phyloP scores from a whole-genome alignment of 352 stramenopile species.

The Halophytophthora batemanensis region DNA sequence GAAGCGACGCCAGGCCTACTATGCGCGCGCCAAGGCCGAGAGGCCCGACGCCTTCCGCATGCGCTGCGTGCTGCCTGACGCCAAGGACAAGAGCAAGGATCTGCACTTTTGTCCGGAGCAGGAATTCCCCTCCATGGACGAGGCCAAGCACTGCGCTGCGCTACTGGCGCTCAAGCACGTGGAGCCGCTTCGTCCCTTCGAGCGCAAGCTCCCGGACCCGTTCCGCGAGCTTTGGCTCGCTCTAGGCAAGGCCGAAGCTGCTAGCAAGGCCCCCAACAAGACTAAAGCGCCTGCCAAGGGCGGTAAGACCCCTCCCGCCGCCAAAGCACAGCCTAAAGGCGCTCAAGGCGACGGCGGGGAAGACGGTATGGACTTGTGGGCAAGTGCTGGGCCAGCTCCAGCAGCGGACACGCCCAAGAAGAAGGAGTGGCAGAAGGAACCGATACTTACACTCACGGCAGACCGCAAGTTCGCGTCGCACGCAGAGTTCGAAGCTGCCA shows the following conservation, averaged over 20 bases:
- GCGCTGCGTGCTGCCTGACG: constrained; percentile 90
- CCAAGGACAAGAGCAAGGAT: constrained; percentile 93
- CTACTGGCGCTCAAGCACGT: constrained; percentile 94
- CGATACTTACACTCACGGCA: constrained; percentile 43
- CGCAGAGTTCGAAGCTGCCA: constrained; percentile 63
- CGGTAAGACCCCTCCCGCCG: constrained; percentile 1
- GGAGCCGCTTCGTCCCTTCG: constrained; percentile 90
- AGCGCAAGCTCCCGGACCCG: constrained; percentile 96
- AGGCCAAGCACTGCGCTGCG: constrained; percentile 91
- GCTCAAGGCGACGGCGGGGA: constrained; percentile 11
- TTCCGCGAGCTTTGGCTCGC: constrained; percentile 93
- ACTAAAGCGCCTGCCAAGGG: constrained; percentile 1
- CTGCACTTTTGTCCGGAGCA: constrained; percentile 89
- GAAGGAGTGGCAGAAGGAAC: constrained; percentile 18
- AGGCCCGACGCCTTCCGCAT: constrained; percentile 34
- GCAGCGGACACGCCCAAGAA: constrained; percentile 16
- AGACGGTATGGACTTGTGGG: constrained; percentile 44
- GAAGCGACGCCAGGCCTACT: constrained; percentile 82
- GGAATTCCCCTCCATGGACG: constrained; percentile 71
- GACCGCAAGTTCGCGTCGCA: constrained; percentile 77
- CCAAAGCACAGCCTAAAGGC: background rate
- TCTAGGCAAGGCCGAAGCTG: constrained; percentile 18
- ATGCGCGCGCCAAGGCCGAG: constrained; percentile 43
- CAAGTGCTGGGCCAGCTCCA: constrained; percentile 17
- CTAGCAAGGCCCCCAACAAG: background rate